These are phyloP conservation scores for Plasmodium cynomolgi DNA, from an alignment of 169 alveolate species.

Conservation along the genomic window DNA sequence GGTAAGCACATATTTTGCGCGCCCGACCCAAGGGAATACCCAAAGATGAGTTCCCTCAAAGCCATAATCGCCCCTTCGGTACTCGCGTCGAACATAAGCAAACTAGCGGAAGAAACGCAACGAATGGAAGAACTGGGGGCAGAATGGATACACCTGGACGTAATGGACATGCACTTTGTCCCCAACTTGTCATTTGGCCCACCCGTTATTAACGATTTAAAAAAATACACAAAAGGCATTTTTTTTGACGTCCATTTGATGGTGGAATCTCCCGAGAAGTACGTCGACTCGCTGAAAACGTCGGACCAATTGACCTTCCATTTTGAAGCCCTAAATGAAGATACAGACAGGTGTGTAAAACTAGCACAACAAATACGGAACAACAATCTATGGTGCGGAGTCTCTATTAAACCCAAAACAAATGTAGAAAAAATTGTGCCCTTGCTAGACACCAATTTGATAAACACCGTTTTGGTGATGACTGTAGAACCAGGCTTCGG, in stretches of 20 bases:
- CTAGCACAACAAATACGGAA: constrained; percentile 32
- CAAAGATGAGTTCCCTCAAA: constrained; percentile 33
- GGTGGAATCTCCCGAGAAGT: constrained; percentile 87
- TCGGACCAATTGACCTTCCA: constrained; percentile 88
- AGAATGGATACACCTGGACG: constrained; percentile 86
- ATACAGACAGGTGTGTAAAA: constrained; percentile 36
- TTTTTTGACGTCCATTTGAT: constrained; percentile 91
- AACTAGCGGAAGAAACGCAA: constrained; percentile 81
- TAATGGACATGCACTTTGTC: constrained; percentile 85
- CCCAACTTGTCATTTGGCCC: constrained; percentile 91
- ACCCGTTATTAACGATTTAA: constrained; percentile 85
- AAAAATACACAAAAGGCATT: constrained; percentile 76
- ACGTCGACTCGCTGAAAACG: constrained; percentile 87
- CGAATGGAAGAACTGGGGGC: constrained; percentile 79
- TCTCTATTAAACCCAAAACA: constrained; percentile 48
- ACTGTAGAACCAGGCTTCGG: constrained; percentile 95
- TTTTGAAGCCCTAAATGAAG: constrained; percentile 85
- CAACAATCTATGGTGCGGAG: constrained; percentile 69
- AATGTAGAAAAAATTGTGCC: constrained; percentile 56
- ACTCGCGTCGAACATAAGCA: constrained; percentile 81
- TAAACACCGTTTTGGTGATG: constrained; percentile 89
- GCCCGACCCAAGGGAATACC: not conserved
- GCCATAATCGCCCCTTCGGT: constrained; percentile 85
- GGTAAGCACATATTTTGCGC: not conserved
- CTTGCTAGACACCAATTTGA: constrained; percentile 69